Evolutionary conservation across 1,139 yeast genomes (phyloP).

Genomic region (Meyerozyma elateridarum): DNA sequence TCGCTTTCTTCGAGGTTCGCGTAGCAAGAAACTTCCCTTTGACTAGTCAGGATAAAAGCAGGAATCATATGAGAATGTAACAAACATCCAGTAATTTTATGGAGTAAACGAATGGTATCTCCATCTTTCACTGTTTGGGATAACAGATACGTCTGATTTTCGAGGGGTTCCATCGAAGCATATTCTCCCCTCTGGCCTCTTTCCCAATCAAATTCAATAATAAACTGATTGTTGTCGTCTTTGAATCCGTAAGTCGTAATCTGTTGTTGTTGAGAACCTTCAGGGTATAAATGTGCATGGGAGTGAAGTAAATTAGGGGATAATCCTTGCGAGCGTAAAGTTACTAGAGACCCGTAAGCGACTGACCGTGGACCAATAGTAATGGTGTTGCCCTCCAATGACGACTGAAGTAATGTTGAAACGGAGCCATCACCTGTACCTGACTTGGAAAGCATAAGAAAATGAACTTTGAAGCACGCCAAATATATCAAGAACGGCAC

Average conservation of each 20-base stretch:
- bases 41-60: conserved; percentile 49
- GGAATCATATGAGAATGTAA: conserved; percentile 60
- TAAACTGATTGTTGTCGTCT: conserved; percentile 64
- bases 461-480: conserved; percentile 75
- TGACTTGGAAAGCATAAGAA: conserved; percentile 63
- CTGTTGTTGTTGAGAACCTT: conserved; percentile 71
- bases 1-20: conserved; percentile 55
- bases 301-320: conserved; percentile 70
- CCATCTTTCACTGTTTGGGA: conserved; percentile 39
- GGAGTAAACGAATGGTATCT: conserved; percentile 52
- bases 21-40: conserved; percentile 66
- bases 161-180: conserved; percentile 30
- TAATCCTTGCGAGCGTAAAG: conserved; percentile 69
- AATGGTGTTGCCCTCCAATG: conserved; percentile 52
- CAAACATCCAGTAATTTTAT: conserved; percentile 47
- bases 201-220: conserved; percentile 41
- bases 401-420: conserved; percentile 66
- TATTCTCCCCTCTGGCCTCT: conserved; percentile 20
- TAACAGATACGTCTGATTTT: conserved; percentile 20
- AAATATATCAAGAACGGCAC: conserved; percentile 73
- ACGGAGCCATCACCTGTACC: conserved; percentile 79
- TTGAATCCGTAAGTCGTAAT: conserved; percentile 72
- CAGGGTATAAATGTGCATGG: conserved; percentile 64
- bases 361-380: conserved; percentile 57
- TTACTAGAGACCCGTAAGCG: conserved; percentile 56